Evolutionary conservation across 1,139 yeast species (phyloP).

Genomic region (Tardiomyces blankii): DNA sequence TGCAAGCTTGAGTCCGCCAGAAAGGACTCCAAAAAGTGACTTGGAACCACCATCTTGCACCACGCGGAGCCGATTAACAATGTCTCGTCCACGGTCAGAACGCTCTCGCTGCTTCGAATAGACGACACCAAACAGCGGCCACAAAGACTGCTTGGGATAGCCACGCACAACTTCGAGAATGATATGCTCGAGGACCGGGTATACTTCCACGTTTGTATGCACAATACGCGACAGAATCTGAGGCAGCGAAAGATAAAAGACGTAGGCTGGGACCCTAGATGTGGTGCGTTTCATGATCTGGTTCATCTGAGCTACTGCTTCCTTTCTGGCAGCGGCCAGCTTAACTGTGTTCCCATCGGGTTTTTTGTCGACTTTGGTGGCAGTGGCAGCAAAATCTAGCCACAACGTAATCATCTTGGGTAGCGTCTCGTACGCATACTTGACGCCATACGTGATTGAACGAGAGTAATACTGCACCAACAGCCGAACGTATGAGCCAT

Average conservation of each 20-base stretch:
- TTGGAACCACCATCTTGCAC: background rate
- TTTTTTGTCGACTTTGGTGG: constrained; percentile 7
- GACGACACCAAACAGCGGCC: constrained; percentile 67
- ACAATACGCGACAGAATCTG: constrained; percentile 74
- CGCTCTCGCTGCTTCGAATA: background rate
- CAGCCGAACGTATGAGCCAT: constrained; percentile 57
- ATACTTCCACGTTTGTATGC: constrained; percentile 51
- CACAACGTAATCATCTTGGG: constrained; percentile 87
- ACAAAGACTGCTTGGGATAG: constrained; percentile 75
- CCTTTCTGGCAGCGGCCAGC: constrained; percentile 12
- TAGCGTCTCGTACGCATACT: constrained; percentile 69
- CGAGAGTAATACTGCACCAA: constrained; percentile 55
- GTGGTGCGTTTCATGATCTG: constrained; percentile 32
- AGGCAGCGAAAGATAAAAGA: constrained; percentile 81
- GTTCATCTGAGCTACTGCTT: constrained; percentile 14
- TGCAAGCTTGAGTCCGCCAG: background rate
- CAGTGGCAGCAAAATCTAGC: constrained; percentile 59
- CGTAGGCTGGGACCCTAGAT: constrained; percentile 40
- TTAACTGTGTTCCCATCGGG: constrained; percentile 12
- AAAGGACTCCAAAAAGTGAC: background rate
- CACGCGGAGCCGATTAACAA: background rate
- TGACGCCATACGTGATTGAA: constrained; percentile 59
- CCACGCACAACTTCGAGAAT: constrained; percentile 44
- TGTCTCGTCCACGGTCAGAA: background rate
- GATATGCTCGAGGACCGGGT: constrained; percentile 43